Evolutionary conservation across 768 basidiomycete genomes (phyloP), one percentile per base, ranked within the genome.

Genomic region (Lactifluus subvellereus): DNA sequence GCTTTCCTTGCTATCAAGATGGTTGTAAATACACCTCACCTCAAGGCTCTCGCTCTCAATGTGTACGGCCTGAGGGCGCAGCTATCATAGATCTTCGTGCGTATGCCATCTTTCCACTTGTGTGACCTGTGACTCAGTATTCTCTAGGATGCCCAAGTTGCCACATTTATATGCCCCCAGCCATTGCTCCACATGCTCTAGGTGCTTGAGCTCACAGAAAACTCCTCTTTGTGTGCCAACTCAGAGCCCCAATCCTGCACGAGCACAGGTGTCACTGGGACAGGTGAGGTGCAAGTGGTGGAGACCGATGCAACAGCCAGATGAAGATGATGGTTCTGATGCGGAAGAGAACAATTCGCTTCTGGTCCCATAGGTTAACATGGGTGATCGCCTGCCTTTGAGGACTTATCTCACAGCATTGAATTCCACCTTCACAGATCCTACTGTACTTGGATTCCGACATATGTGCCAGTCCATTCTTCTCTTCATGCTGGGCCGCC

Each of bases 401-500:
- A 69, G 16, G 85, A 88, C 55, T 38, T 61, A 16, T n/a, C 53
- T n/a, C 18, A 43, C 16, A 10, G 40, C 32, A n/a, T 42, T 45
- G 37, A 56, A 22, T 35, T 38, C 33, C 3, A 22, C 2, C 59
- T 9, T 10, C 30, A 14, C 54, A 78, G 73, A 74, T 74, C 40
- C 69, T 77, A 40, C 71, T 32, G 11, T 42, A 60, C 20, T 37
- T 60, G 64, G 71, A 69, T 11, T 61, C 65, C 14, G 33, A 66
- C 1, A 33, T 71, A 22, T 72, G 76, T 71, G 55, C 87, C 3
- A 67, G 76, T 3, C 77, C 79, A 33, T 75, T 96, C 48, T 89
- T 93, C 70, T 74, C 78, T 0, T 83, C 91, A 0, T 85, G 97
- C 69, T 97, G 94, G 93, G 82, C 85, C 16, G 93, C 91, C 0